Conservation (phyloP, 768 basidiomycete species). For the Tricholoma saponaceum region DNA sequence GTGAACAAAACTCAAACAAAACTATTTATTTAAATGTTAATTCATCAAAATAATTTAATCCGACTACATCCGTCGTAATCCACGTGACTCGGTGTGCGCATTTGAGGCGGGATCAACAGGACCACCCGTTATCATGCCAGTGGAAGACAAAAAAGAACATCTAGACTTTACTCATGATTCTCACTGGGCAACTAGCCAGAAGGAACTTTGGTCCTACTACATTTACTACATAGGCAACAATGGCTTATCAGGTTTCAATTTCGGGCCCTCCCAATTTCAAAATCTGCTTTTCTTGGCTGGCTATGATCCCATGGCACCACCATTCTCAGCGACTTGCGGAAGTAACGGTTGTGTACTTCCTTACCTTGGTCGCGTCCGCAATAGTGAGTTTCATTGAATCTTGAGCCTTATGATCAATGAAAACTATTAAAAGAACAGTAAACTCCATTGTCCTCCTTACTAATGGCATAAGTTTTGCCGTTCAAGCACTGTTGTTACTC, state of each 20-base stretch:
- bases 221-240: constrained; percentile 65
- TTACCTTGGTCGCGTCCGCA: constrained; percentile 56
- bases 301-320: constrained; percentile 58
- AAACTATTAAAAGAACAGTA: constrained; percentile 34
- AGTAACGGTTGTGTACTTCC: constrained; percentile 58
- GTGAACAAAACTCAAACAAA: too few species aligned
- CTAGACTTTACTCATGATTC: constrained; percentile 31
- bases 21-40: too few species aligned
- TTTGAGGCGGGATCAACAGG: too few species aligned
- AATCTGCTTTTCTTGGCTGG: constrained; percentile 71
- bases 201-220: constrained; percentile 59
- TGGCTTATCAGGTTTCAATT: constrained; percentile 66
- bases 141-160: background rate
- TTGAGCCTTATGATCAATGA: background rate
- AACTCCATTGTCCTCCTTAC: constrained; percentile 77
- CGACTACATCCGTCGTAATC: constrained; percentile 34
- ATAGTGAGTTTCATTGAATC: constrained; percentile 38
- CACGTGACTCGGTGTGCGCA: constrained; percentile 8
- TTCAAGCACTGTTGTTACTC: constrained; percentile 65
- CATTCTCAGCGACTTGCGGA: constrained; percentile 49
- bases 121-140: too few species aligned
- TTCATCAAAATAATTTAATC: too few species aligned
- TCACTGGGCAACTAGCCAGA: constrained; percentile 36
- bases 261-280: constrained; percentile 73
- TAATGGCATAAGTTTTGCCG: constrained; percentile 75